phyloP scores from a whole-genome alignment of 306 rosid species.

The Rubus parviflorus region DNA sequence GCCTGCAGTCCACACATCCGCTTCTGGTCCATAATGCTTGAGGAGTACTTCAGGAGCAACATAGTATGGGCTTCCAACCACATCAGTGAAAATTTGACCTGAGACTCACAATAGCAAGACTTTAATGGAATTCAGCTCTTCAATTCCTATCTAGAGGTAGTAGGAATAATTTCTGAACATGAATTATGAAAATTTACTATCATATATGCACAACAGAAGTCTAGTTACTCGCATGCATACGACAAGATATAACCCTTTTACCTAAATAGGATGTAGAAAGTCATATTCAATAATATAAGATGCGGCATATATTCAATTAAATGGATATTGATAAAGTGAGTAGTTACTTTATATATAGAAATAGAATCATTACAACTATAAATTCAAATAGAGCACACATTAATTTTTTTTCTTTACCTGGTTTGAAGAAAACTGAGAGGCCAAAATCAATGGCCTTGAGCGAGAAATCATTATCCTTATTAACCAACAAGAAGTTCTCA shows the following conservation, averaged over 20 bases:
- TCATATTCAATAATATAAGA: background rate
- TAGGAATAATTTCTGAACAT: background rate
- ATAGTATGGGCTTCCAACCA: conserved; percentile 95
- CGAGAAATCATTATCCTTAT: conserved; percentile 88
- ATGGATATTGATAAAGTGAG: background rate
- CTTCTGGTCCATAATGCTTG: conserved; percentile 92
- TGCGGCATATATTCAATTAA: background rate
- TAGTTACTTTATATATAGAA: background rate
- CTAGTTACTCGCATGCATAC: background rate
- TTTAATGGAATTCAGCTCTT: background rate
- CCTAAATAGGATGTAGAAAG: background rate
- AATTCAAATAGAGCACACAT: background rate
- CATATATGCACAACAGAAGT: background rate
- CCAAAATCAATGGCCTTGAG: conserved; percentile 98
- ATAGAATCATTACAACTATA: background rate
- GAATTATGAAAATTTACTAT: background rate
- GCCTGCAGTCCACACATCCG: conserved; percentile 96
- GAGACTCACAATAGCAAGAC: conserved; percentile 15
- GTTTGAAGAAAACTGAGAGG: conserved; percentile 94
- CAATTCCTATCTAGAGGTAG: conserved; percentile 9
- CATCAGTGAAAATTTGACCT: conserved; percentile 93
- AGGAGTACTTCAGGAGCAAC: conserved; percentile 99
- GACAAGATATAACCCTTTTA: background rate
- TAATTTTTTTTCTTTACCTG: conserved; percentile 47
- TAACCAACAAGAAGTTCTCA: conserved; percentile 85